phyloP scores from a whole-genome alignment of 2,329 filamentous ascomycete species.

The Paecilomyces variotii region DNA sequence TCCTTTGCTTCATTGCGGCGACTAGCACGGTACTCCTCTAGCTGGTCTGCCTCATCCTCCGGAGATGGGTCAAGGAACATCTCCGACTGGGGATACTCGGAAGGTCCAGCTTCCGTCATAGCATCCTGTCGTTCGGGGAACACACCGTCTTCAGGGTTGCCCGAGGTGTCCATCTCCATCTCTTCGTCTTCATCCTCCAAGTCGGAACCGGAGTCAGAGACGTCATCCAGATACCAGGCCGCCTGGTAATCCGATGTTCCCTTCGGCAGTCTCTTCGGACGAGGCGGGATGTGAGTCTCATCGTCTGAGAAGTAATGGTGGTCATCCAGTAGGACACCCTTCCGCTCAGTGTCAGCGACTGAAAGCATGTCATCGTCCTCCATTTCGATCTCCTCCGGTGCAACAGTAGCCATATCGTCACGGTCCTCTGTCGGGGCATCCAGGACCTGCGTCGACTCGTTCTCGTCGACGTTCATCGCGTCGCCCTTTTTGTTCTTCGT shows the following conservation, averaged over 20 bases:
- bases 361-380: conserved; percentile 53
- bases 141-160: conserved; percentile 73
- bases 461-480: conserved; percentile 62
- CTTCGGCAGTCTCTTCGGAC: conserved; percentile 70
- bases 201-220: conserved; percentile 80
- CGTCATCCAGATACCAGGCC: conserved; percentile 81
- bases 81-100: conserved; percentile 90
- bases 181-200: conserved; percentile 55
- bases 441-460: conserved; percentile 43
- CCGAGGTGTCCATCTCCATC: conserved; percentile 46
- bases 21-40: conserved; percentile 71
- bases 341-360: conserved; percentile 52
- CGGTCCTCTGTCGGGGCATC: conserved; percentile 69
- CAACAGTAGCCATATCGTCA: conserved; percentile 74
- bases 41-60: conserved; percentile 74
- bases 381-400: conserved; percentile 80
- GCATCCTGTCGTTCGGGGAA: conserved; percentile 47
- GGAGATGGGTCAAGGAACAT: conserved; percentile 74
- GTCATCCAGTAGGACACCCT: conserved; percentile 88
- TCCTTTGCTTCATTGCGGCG: conserved; percentile 77
- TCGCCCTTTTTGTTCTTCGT: conserved; percentile 48
- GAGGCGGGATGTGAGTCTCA: conserved; percentile 51
- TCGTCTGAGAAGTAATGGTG: conserved; percentile 98
- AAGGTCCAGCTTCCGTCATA: conserved; percentile 69
- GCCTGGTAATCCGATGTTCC: conserved; percentile 92